Base-by-base conservation (phyloP, 108 stramenopile genomes). In the Pseudonitzschia multiseries region DNA sequence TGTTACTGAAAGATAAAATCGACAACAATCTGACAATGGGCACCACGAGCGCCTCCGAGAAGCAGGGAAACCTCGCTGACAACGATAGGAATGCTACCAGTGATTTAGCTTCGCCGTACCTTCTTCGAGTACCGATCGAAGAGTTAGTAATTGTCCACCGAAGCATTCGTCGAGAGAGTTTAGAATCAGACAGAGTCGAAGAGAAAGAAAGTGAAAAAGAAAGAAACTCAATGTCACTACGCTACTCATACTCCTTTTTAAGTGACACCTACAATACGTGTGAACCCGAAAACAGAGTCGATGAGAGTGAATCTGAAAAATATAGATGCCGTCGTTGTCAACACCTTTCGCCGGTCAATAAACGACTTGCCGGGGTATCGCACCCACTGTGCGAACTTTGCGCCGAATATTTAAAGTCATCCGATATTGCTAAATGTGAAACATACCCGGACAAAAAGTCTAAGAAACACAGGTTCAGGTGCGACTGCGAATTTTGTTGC, bases 111-210 rank as follows among this genome's bases (percentile, higher is more conserved):
- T 26, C 54, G 10, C n/a, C 27, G 36, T 63, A 32, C 24, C 43
- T 67, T 14, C 48, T 67, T 44, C 31, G 26, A 20, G 66, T 67
- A 8, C 85, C 88, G 0, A 72, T 89, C 20, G 88, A 89, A 74
- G 78, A 86, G 6, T 57, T 89, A 57, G 66, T 89, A 36, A 79
- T 89, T 42, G 57, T 84, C 26, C 74, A 83, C 51, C 65, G 61
- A 31, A 61, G 44, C 18, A 60, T 85, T 62, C 57, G 43, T 73
- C 80, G 81, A 29, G 54, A 48, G 18, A 10, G 2, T 17, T 33
- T 40, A 9, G 61, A 20, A 9, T 40, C 61, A 18, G 29, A 62
- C 8, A 20, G 31, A n/a, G 20, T 3, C 52, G n/a, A n/a, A n/a
- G n/a, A n/a, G n/a, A n/a, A n/a, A n/a, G n/a, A n/a, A n/a, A n/a